Conservation (phyloP, 257 asterid genomes). For the Haberlea rhodopensis region DNA sequence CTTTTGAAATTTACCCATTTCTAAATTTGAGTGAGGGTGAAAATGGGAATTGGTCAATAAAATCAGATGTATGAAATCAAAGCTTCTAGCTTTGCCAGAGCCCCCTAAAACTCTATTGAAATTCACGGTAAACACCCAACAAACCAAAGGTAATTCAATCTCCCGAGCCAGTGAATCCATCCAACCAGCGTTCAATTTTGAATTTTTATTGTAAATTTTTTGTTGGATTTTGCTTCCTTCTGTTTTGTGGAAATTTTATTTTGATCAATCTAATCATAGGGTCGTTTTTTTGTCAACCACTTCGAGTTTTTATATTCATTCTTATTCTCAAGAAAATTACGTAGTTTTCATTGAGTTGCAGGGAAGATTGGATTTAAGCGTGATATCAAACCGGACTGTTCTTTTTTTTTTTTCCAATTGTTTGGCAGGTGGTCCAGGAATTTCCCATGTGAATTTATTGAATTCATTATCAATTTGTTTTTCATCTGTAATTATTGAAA, state of each 20-base stretch:
- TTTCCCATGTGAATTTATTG: slow-evolving; percentile 29
- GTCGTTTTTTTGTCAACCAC: too few species aligned
- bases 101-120: slow-evolving; percentile 27
- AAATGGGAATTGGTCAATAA: slow-evolving; percentile 8
- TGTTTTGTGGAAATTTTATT: too few species aligned
- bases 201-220: background rate
- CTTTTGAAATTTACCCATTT: too few species aligned
- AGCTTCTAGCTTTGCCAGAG: too few species aligned
- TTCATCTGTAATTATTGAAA: slow-evolving; percentile 14
- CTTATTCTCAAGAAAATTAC: slow-evolving; percentile 1
- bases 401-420: slow-evolving; percentile 23
- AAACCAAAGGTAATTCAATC: slow-evolving; percentile 28
- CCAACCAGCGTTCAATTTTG: background rate
- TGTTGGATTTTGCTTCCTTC: background rate
- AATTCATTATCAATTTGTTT: slow-evolving; percentile 28
- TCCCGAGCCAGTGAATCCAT: background rate
- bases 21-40: slow-evolving; percentile 28
- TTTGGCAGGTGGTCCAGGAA: slow-evolving; percentile 37
- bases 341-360: slow-evolving; percentile 18
- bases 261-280: too few species aligned
- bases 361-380: slow-evolving; percentile 12
- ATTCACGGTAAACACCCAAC: slow-evolving; percentile 25
- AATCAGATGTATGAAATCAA: slow-evolving; percentile 11
- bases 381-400: slow-evolving; percentile 17
- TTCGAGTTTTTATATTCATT: background rate